These are phyloP conservation scores for Crucibulum laeve DNA, from an alignment of 768 basidiomycete species.

Conservation along the genomic window DNA sequence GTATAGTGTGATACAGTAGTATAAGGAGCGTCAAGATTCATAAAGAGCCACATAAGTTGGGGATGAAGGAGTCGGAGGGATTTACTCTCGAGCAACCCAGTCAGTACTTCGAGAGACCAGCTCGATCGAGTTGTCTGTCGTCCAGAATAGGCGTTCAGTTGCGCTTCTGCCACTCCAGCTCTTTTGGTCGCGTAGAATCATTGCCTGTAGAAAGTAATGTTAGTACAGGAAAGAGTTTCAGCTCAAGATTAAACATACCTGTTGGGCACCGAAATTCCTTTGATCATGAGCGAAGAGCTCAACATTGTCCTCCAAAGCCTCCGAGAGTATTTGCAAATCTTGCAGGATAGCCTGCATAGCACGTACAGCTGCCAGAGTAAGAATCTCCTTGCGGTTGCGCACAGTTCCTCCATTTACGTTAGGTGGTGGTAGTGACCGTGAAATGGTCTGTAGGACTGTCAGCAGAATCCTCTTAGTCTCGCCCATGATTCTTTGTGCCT, in stretches of 20 bases:
- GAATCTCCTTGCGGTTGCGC: conserved; percentile 74
- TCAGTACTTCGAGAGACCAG: conserved; percentile 81
- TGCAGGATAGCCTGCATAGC: conserved; percentile 82
- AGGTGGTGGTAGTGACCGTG: conserved; percentile 64
- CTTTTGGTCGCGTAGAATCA: conserved; percentile 94
- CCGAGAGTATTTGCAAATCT: conserved; percentile 82
- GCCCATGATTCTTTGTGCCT: conserved; percentile 85
- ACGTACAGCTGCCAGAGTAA: conserved; percentile 68
- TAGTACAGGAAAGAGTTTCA: neutral
- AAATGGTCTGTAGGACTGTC: conserved; percentile 83
- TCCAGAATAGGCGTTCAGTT: conserved; percentile 91
- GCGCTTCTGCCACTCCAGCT: conserved; percentile 91
- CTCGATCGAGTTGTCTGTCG: conserved; percentile 85
- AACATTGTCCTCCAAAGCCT: conserved; percentile 87
- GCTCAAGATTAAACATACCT: conserved; percentile 45
- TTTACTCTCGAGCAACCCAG: conserved; percentile 75
- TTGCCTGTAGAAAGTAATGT: conserved; percentile 53
- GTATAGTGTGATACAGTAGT: conserved; percentile 10
- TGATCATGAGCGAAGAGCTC: conserved; percentile 92
- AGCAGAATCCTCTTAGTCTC: conserved; percentile 92
- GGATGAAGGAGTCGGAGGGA: conserved; percentile 2
- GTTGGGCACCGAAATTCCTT: conserved; percentile 95
- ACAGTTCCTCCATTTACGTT: conserved; percentile 41
- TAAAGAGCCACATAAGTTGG: neutral
- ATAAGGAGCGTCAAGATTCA: conserved; percentile 10